These are phyloP conservation scores for Malassezia dermatis DNA, from an alignment of 1,284 basidiomycete genomes.

Conservation along the genomic window DNA sequence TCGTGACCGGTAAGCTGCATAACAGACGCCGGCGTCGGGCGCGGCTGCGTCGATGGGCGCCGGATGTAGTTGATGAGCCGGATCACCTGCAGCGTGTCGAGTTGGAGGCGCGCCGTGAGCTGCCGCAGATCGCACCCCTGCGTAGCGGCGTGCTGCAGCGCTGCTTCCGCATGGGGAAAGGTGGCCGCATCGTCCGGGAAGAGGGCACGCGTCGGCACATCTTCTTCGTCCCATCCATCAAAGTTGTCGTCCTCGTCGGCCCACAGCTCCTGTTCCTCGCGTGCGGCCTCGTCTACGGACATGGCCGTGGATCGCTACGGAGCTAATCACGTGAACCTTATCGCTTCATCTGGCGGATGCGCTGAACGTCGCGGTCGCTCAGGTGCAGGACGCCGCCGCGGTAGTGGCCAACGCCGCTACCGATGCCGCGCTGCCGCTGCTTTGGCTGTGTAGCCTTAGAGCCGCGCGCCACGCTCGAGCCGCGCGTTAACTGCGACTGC, in stretches of 20 bases:
- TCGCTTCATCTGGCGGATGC: conserved; percentile 14
- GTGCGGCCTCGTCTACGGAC: not conserved
- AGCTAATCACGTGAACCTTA: not conserved
- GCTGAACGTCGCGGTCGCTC: conserved; percentile 27
- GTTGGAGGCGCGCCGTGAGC: conserved; percentile 20
- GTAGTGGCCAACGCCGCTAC: conserved; percentile 42
- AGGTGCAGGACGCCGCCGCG: conserved; percentile 33
- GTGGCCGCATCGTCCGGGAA: conserved; percentile 8
- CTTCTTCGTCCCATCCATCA: conserved; percentile 28
- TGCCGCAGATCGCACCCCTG: conserved; percentile 32
- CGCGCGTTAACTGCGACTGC: conserved; percentile 23
- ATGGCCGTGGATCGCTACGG: not conserved
- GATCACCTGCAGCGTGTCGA: conserved; percentile 41
- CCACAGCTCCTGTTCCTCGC: not conserved
- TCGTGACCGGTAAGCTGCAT: conserved; percentile 16
- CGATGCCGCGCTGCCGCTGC: conserved; percentile 31
- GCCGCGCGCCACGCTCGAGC: conserved; percentile 29
- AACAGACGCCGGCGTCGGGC: conserved; percentile 13
- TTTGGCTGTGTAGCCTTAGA: conserved; percentile 22
- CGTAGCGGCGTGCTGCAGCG: conserved; percentile 26
- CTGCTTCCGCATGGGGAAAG: conserved; percentile 24
- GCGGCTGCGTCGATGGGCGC: conserved; percentile 14
- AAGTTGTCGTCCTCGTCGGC: conserved; percentile 27
- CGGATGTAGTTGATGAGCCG: conserved; percentile 42
- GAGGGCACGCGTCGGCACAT: conserved; percentile 15